Evolutionary conservation across 2,329 filamentous ascomycete species (phyloP).

Genomic region (Neobulgaria alba): DNA sequence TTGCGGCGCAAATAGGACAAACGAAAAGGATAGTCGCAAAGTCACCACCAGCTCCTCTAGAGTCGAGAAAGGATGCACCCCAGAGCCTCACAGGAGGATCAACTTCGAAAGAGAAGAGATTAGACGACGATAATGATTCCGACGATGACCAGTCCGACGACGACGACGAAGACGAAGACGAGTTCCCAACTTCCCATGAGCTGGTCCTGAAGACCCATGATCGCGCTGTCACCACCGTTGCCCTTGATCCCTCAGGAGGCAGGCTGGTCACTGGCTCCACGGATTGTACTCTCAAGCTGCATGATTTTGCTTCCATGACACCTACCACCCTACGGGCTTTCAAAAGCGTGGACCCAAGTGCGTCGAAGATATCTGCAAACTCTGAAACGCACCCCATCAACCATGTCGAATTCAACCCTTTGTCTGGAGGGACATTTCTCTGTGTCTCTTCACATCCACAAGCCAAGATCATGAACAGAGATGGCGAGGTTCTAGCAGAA

Average conservation of each 20-base stretch:
- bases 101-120: slow-evolving; percentile 31
- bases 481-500: slow-evolving; percentile 77
- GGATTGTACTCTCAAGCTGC: slow-evolving; percentile 84
- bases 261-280: slow-evolving; percentile 84
- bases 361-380: slow-evolving; percentile 59
- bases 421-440: slow-evolving; percentile 71
- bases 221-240: slow-evolving; percentile 72
- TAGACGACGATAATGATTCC: slow-evolving; percentile 38
- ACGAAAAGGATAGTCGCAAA: slow-evolving; percentile 52
- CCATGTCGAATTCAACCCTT: slow-evolving; percentile 76
- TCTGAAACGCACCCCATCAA: slow-evolving; percentile 84
- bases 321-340: slow-evolving; percentile 91
- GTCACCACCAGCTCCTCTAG: slow-evolving; percentile 9
- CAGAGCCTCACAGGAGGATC: slow-evolving; percentile 24
- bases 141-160: slow-evolving; percentile 48
- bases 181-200: slow-evolving; percentile 89
- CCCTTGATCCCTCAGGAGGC: slow-evolving; percentile 76
- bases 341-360: slow-evolving; percentile 80
- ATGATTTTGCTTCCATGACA: slow-evolving; percentile 94
- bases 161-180: slow-evolving; percentile 64
- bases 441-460: slow-evolving; percentile 86
- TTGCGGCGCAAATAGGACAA: slow-evolving; percentile 72
- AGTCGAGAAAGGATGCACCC: slow-evolving; percentile 18
- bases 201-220: slow-evolving; percentile 89
- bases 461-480: slow-evolving; percentile 79